Evolutionary conservation across 164 flowering plant species (phyloP), one percentile per base, ranked within the genome.

Genomic region (Nelumbo lutea): DNA sequence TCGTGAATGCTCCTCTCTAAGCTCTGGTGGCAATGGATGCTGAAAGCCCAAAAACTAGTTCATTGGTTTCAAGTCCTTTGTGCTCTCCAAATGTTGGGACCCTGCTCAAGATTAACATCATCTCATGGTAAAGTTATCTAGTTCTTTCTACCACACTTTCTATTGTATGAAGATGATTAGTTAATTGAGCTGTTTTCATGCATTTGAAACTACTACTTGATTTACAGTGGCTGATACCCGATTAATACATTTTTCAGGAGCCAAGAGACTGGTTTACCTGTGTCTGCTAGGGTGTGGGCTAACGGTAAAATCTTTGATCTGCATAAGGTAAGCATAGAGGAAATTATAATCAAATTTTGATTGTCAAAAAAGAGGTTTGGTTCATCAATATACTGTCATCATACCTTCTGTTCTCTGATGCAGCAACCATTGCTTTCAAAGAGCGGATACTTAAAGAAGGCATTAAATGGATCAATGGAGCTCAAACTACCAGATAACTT

Each of bases 231-330:
- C 40, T 68, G 55, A 13, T 61, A 42, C 1, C 4, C 44, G 10
- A 45, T 11, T 27, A 59, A 42, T 41, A 27, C 27, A 27, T 47
- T 52, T 67, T 78, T 68, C 85, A 93, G 96, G 94, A 88, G 87
- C 81, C 91, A 87, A 72, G 97, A 91, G 75, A 91, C 92, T 15
- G 97, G 98, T 27, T 75, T 86, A 65, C 97, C 93, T 2, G 90
- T 82, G 65, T 81, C 92, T 1, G 78, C 89, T 62, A 78, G 82
- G 2, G 89, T 93, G 71, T 84, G 80, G 42, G 78, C 87, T 50
- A 80, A 82, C 45, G 78, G 83, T 13, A 87, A 76, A 72, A 78
- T 77, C 73, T 87, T 87, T 76, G 79, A 85, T 73, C 86, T 93
- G 58, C 98, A 93, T 83, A 88, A 89, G 93, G 98, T 89, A 79